Base-by-base conservation (phyloP, 305 asterid genomes). In the Andrographis paniculata region DNA sequence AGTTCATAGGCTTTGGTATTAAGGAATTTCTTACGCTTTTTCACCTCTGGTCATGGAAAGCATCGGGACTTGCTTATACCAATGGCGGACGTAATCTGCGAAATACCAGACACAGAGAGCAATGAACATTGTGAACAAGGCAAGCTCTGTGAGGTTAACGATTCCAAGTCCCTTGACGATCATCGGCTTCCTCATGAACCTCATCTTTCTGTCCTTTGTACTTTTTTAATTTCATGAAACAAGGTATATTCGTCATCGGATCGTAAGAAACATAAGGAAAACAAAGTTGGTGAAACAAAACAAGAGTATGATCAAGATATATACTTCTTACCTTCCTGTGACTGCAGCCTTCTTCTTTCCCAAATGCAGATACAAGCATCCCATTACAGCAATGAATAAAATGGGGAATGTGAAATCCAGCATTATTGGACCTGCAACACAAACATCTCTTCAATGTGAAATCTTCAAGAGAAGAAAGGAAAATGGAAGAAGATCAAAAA, bases 401-500 rank as follows among this genome's bases (percentile, higher is more conserved):
- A 91, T 75, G 11, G 99, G 99, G 38, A 91, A 75, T 45, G 99
- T 86, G 75, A 83, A 91, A 75, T 80, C 87, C 87, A 91, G 60
- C 76, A 84, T 72, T 53, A 82, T 88, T 15, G 95, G 84, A 63
- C 97, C 97, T 88, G 70, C 15, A 60, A 21, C 27, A 19, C 38
- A 19, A 35, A 53, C 8, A 50, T 9, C 14, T 28, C 14, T 14
- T 16, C n/a, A 17, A 17, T 14, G 16, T 16, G 17, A 18, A 39
- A 11, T 14, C 23, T 37, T 3, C 44, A 19, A 19, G 38, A 30
- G 7, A 20, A 17, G 13, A 44, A 20, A 58, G 6, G 0, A 35
- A 11, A 23, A 5, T 6, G 1, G 38, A 2, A 27, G 33, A n/a
- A 11, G n/a, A 0, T 1, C 5, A 1, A 3, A 19, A 9, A 6